These are phyloP conservation scores for Pleurotus eryngii DNA, from an alignment of 768 basidiomycete species.

Conservation along the genomic window DNA sequence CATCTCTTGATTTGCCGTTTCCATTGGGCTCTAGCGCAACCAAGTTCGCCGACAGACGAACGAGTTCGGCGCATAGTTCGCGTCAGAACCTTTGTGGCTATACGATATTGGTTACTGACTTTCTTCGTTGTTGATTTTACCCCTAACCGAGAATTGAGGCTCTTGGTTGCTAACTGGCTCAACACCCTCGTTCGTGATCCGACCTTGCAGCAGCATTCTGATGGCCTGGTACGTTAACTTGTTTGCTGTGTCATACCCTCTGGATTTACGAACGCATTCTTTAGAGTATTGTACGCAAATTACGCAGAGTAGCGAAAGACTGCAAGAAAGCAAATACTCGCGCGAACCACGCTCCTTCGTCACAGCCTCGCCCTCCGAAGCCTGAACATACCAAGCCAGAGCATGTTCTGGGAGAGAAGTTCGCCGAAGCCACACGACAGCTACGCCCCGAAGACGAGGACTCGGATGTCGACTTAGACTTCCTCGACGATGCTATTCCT, in stretches of 20 bases:
- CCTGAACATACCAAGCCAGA: constrained; percentile 21
- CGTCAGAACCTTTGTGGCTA: constrained; percentile 85
- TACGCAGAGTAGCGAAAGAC: constrained; percentile 81
- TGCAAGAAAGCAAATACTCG: constrained; percentile 64
- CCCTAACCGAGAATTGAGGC: constrained; percentile 72
- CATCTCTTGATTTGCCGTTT: constrained; percentile 84
- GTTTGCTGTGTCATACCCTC: neutral
- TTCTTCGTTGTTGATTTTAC: constrained; percentile 90
- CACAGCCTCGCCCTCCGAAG: constrained; percentile 25
- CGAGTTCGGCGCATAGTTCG: constrained; percentile 73
- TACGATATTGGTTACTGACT: constrained; percentile 87
- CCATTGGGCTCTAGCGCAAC: constrained; percentile 75
- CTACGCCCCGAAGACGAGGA: constrained; percentile 46
- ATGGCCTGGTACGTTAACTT: constrained; percentile 60
- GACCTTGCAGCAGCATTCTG: constrained; percentile 59
- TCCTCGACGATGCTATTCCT: constrained; percentile 41
- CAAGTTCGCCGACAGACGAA: constrained; percentile 56
- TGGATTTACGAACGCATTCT: neutral
- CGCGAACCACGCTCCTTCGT: constrained; percentile 29
- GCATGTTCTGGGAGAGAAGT: constrained; percentile 59
- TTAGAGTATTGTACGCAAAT: constrained; percentile 75
- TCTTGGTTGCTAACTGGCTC: constrained; percentile 73
- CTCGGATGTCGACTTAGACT: constrained; percentile 78
- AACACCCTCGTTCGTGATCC: constrained; percentile 75
- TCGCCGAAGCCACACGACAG: constrained; percentile 58